phyloP scores from a whole-genome alignment of 257 asterid species.

The Solanum ossicruentum region DNA sequence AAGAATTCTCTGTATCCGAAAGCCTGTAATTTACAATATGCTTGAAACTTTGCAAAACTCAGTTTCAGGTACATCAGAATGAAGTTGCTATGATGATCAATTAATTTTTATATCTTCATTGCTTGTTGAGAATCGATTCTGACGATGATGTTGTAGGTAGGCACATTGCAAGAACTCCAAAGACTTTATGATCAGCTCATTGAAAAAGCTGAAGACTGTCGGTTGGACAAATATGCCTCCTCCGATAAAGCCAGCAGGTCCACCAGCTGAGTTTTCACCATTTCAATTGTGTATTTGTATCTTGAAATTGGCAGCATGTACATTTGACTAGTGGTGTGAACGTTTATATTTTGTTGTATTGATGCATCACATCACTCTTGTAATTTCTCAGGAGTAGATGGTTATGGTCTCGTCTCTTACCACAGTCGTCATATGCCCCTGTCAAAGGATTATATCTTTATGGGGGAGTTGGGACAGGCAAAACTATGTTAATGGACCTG shows the following conservation, averaged over 20 bases:
- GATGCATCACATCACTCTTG: background rate
- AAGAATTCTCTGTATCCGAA: background rate
- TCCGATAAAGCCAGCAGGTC: constrained; percentile 74
- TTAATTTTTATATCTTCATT: background rate
- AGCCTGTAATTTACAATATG: background rate
- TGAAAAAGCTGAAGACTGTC: constrained; percentile 60
- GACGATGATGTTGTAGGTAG: constrained; percentile 43
- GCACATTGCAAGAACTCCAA: constrained; percentile 79
- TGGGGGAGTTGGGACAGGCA: constrained; percentile 98
- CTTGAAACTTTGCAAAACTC: background rate
- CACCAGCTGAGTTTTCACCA: background rate
- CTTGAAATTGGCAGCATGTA: background rate
- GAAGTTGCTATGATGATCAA: background rate
- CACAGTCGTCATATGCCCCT: constrained; percentile 46
- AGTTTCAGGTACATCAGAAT: background rate
- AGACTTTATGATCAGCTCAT: constrained; percentile 78
- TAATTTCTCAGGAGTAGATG: constrained; percentile 65
- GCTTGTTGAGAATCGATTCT: background rate
- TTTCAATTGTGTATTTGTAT: background rate
- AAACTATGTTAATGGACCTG: constrained; percentile 95
- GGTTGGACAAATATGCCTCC: constrained; percentile 57
- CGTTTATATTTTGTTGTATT: background rate
- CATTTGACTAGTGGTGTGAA: background rate
- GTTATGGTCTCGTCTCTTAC: constrained; percentile 88
- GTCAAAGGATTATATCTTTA: constrained; percentile 90